Evolutionary conservation across 305 asterid genomes (phyloP).

Genomic region (Monarda citriodora): DNA sequence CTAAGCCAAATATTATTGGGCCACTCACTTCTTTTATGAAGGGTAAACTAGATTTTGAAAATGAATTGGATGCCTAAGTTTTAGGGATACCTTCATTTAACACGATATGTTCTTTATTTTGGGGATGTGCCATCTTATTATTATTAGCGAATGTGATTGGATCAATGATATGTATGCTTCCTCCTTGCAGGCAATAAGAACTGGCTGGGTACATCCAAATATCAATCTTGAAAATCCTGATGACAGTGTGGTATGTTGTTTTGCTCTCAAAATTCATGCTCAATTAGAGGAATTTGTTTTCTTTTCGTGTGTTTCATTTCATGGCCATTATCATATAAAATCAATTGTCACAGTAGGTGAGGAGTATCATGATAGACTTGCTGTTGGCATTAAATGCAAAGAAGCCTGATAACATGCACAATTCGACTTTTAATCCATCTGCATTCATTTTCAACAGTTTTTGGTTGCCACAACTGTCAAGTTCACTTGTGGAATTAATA

Average conservation of each 20-base stretch:
- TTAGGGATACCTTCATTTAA: too few species aligned
- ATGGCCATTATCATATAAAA: neutral
- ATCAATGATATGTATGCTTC: slow-evolving; percentile 5
- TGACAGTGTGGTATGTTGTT: slow-evolving; percentile 48
- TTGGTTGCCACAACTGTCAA: slow-evolving; percentile 7
- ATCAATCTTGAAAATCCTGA: slow-evolving; percentile 68
- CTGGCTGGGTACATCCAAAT: slow-evolving; percentile 73
- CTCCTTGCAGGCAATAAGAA: slow-evolving; percentile 48
- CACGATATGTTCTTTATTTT: neutral
- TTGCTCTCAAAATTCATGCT: slow-evolving; percentile 9
- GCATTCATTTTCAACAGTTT: slow-evolving; percentile 8
- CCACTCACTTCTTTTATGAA: slow-evolving; percentile 11
- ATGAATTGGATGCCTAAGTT: slow-evolving; percentile 7
- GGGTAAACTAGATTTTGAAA: neutral
- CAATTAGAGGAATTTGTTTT: neutral
- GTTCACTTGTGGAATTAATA: slow-evolving; percentile 8
- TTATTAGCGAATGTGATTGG: slow-evolving; percentile 16
- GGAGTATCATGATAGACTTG: slow-evolving; percentile 3
- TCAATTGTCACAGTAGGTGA: slow-evolving; percentile 2
- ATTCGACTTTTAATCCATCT: slow-evolving; percentile 7
- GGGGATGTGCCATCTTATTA: neutral
- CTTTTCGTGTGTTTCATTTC: neutral
- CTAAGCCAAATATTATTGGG: neutral
- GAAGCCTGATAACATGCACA: slow-evolving; percentile 14
- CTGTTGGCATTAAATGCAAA: slow-evolving; percentile 7